These are phyloP conservation scores for Pseudonitzschia pungens DNA, from an alignment of 108 stramenopile genomes.

Conservation along the genomic window DNA sequence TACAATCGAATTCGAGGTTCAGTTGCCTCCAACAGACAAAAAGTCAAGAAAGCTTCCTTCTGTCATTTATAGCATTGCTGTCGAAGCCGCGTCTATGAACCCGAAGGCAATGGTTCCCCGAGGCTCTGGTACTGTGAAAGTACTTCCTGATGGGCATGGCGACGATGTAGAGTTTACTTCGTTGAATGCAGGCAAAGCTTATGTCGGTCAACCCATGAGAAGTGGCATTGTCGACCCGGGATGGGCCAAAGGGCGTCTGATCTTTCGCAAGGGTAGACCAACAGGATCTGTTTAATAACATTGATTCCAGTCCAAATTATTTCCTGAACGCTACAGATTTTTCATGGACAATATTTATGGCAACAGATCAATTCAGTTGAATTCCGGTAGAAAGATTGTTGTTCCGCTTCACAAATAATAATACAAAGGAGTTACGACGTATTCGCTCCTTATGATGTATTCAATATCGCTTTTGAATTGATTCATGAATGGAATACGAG, in stretches of 20 bases:
- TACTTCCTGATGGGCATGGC: slow-evolving; percentile 58
- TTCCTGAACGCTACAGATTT: no score
- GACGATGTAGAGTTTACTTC: slow-evolving; percentile 18
- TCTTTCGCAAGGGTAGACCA: slow-evolving; percentile 71
- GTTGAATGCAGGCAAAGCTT: slow-evolving; percentile 48
- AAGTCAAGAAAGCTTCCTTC: slow-evolving; percentile 42
- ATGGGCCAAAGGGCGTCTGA: slow-evolving; percentile 65
- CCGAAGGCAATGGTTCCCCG: slow-evolving; percentile 63
- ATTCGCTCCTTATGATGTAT: no score
- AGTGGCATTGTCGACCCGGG: slow-evolving; percentile 76
- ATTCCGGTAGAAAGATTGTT: no score
- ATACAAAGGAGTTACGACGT: no score
- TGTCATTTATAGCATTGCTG: slow-evolving; percentile 62
- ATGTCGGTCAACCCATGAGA: slow-evolving; percentile 57
- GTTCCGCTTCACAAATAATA: no score
- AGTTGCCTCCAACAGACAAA: slow-evolving; percentile 17
- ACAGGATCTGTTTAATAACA: slow-evolving; percentile 64
- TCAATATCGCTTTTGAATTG: no score
- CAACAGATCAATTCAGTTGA: no score
- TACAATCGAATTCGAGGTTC: slow-evolving; percentile 42
- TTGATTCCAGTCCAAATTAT: no score
- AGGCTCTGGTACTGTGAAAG: slow-evolving; percentile 50
- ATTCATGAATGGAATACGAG: no score
- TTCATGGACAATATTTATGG: no score
- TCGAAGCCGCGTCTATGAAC: slow-evolving; percentile 60